Conservation (phyloP, 768 basidiomycete species). For the Cyclocybe aegerita region DNA sequence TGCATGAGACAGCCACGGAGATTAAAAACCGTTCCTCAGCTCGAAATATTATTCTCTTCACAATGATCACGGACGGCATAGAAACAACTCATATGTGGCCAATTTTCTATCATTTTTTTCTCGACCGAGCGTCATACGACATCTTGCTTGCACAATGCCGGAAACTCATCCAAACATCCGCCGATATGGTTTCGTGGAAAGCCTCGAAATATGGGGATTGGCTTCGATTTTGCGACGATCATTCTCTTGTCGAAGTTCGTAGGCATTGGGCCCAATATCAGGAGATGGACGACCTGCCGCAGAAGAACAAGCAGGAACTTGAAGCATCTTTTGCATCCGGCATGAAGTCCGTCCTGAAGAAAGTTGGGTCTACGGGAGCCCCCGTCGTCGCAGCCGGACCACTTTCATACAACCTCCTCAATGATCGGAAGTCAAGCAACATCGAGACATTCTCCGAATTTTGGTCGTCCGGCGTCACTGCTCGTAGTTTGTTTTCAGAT, state of each 20-base stretch:
- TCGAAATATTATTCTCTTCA: constrained; percentile 35
- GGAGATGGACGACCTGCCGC: constrained; percentile 18
- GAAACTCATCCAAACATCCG: constrained; percentile 25
- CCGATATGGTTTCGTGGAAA: constrained; percentile 24
- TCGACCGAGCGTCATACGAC: constrained; percentile 24
- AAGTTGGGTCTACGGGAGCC: too few relatives aligned
- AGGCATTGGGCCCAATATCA: constrained; percentile 29
- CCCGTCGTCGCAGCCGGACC: too few relatives aligned
- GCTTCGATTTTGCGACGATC: constrained; percentile 26
- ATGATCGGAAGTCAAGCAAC: background rate
- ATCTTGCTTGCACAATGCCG: constrained; percentile 25
- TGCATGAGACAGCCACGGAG: too few relatives aligned
- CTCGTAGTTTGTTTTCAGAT: constrained; percentile 9
- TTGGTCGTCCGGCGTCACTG: constrained; percentile 31
- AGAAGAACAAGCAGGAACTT: constrained; percentile 6
- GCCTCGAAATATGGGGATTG: constrained; percentile 23
- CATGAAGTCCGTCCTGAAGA: too few relatives aligned
- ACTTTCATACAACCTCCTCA: constrained; percentile 4
- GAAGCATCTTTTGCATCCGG: background rate
- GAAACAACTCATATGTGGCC: constrained; percentile 25
- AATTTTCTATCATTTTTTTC: constrained; percentile 34
- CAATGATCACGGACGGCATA: constrained; percentile 27
- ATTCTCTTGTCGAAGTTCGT: constrained; percentile 30
- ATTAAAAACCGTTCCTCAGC: constrained; percentile 20
- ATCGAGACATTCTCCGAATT: constrained; percentile 18